Percentiles rank a stretch among this genome's conserved stretches.
phyloP scores from a whole-genome alignment of 148 eudicot species.

The Rhododendron vialii region DNA sequence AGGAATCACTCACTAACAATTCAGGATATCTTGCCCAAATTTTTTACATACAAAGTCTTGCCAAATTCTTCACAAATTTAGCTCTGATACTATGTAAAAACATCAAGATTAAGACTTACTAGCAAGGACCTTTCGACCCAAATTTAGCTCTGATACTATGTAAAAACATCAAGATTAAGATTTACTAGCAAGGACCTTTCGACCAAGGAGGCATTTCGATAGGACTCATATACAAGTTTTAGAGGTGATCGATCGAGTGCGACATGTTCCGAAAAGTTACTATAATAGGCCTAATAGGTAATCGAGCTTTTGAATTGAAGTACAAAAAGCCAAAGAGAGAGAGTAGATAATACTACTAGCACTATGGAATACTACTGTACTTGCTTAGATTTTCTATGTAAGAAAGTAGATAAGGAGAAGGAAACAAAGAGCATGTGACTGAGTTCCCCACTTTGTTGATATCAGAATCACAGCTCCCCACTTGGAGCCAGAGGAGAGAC shows the following conservation, averaged over 20 bases:
- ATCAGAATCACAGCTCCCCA: background rate
- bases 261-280: background rate
- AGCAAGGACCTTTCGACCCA: too few relatives aligned
- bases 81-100: background rate
- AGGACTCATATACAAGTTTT: background rate
- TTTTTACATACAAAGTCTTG: background rate
- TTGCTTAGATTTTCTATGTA: background rate
- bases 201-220: background rate
- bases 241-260: background rate
- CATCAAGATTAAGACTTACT: background rate
- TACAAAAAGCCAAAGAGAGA: background rate
- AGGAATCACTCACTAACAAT: too few relatives aligned
- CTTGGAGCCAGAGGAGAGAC: constrained; percentile 1
- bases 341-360: too few relatives aligned
- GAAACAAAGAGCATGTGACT: background rate
- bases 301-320: background rate
- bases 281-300: background rate
- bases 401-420: background rate
- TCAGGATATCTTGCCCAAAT: background rate
- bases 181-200: too few relatives aligned
- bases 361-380: background rate
- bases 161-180: background rate
- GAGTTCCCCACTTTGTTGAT: background rate
- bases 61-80: background rate
- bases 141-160: background rate